Conservation (phyloP, 2,329 filamentous ascomycete genomes). For the Mariannaea elegans region DNA sequence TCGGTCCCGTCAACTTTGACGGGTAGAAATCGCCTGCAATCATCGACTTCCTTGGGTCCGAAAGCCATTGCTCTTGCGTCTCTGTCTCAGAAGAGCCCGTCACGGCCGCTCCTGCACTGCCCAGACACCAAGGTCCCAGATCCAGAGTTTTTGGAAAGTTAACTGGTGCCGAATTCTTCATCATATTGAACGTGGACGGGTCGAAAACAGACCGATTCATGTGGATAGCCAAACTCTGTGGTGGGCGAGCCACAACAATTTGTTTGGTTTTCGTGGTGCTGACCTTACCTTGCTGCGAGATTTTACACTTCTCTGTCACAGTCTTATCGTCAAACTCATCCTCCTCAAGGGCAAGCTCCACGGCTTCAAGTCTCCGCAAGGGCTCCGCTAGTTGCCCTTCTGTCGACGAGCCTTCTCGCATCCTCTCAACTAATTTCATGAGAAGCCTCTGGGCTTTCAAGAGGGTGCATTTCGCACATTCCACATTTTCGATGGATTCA, state of each 20-base stretch:
- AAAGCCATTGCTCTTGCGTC: slow-evolving; percentile 72
- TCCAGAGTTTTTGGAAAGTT: slow-evolving; percentile 79
- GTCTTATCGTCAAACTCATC: slow-evolving; percentile 81
- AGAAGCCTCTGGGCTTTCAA: slow-evolving; percentile 63
- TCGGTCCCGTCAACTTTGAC: slow-evolving; percentile 63
- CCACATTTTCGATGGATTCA: slow-evolving; percentile 87
- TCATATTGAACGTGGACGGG: slow-evolving; percentile 78
- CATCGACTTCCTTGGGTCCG: slow-evolving; percentile 77
- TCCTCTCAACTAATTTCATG: slow-evolving; percentile 54
- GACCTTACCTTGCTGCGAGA: slow-evolving; percentile 72
- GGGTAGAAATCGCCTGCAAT: slow-evolving; percentile 63
- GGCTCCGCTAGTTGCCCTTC: slow-evolving; percentile 62
- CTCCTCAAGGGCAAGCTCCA: slow-evolving; percentile 77
- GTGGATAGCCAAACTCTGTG: slow-evolving; percentile 83
- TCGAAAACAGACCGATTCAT: slow-evolving; percentile 94
- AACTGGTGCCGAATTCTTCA: slow-evolving; percentile 85
- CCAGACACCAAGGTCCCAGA: slow-evolving; percentile 85
- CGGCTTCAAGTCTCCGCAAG: slow-evolving; percentile 66
- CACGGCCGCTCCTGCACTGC: slow-evolving; percentile 54
- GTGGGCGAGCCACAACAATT: slow-evolving; percentile 83
- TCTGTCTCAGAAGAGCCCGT: neutral
- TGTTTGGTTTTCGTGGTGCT: slow-evolving; percentile 89
- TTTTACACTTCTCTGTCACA: slow-evolving; percentile 70
- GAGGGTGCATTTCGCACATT: slow-evolving; percentile 91
- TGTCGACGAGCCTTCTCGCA: slow-evolving; percentile 46